Conservation (phyloP, 1,284 basidiomycete genomes). For the Ustilago loliicola region DNA sequence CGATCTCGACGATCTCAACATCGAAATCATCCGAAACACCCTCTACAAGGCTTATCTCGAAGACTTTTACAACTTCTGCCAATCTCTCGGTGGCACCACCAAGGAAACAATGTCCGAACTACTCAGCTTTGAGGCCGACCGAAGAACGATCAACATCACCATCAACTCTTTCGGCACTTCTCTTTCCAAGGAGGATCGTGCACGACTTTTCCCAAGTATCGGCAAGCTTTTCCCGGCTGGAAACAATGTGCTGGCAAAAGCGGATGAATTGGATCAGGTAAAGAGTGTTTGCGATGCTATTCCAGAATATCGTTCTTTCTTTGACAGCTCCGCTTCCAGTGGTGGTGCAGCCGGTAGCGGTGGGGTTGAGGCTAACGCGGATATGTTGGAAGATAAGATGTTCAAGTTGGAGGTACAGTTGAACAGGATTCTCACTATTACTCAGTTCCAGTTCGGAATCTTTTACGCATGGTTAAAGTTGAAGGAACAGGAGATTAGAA, state of each 20-base stretch:
- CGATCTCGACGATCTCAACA: slow-evolving; percentile 98
- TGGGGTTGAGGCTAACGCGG: slow-evolving; percentile 72
- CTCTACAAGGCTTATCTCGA: slow-evolving; percentile 99
- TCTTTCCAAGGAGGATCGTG: slow-evolving; percentile 93
- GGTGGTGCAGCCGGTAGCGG: slow-evolving; percentile 15
- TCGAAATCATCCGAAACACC: slow-evolving; percentile 99
- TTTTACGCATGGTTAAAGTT: slow-evolving; percentile 73
- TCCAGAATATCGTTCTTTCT: slow-evolving; percentile 90
- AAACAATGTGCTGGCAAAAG: slow-evolving; percentile 91
- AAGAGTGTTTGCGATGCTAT: slow-evolving; percentile 88
- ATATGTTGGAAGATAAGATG: slow-evolving; percentile 89
- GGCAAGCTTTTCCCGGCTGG: slow-evolving; percentile 95
- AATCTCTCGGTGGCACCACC: slow-evolving; percentile 77
- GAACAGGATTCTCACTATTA: slow-evolving; percentile 68
- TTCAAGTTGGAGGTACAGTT: slow-evolving; percentile 90
- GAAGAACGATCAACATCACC: slow-evolving; percentile 96
- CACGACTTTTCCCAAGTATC: slow-evolving; percentile 93
- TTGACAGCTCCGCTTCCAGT: slow-evolving; percentile 73
- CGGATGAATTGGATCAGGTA: slow-evolving; percentile 96
- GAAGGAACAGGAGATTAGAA: slow-evolving; percentile 99
- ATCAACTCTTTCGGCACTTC: slow-evolving; percentile 99
- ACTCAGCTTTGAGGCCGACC: slow-evolving; percentile 95
- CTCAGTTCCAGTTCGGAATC: slow-evolving; percentile 67
- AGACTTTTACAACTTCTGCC: slow-evolving; percentile 90
- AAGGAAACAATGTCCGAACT: slow-evolving; percentile 74